These are phyloP conservation scores for Ceratobasidium sp. DNA, from an alignment of 1,284 basidiomycete genomes.

Conservation along the genomic window DNA sequence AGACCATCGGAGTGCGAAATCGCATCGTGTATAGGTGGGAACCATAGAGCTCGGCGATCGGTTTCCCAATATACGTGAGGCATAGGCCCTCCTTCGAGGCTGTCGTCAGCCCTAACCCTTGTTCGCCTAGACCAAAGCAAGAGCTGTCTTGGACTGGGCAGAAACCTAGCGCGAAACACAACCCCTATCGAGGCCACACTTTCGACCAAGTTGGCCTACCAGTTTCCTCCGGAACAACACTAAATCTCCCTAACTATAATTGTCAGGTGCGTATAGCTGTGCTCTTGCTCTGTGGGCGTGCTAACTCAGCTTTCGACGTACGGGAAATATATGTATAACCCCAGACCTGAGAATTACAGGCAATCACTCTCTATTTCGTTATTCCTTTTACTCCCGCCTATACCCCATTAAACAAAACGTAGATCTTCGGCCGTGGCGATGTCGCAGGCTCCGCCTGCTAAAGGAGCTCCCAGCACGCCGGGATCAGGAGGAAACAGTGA, in stretches of 20 bases:
- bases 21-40: not conserved
- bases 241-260: not conserved
- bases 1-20: not conserved
- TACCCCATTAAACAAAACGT: not conserved
- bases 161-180: not conserved
- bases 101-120: not conserved
- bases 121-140: not conserved
- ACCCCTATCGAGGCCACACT: not conserved
- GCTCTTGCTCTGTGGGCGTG: too few relatives aligned
- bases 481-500: conserved; percentile 24
- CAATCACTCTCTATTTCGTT: not conserved
- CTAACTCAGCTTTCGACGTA: too few relatives aligned
- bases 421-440: not conserved
- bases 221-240: not conserved
- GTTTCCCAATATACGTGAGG: not conserved
- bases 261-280: too few relatives aligned
- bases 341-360: too few relatives aligned
- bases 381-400: not conserved
- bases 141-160: not conserved
- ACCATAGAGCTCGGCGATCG: not conserved
- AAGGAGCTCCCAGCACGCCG: not conserved
- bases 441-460: not conserved
- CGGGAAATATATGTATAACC: too few relatives aligned
- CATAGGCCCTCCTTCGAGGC: not conserved
- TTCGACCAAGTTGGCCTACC: not conserved